These are phyloP conservation scores for Trapa incisa DNA, from an alignment of 345 rosid genomes.

Conservation along the genomic window DNA sequence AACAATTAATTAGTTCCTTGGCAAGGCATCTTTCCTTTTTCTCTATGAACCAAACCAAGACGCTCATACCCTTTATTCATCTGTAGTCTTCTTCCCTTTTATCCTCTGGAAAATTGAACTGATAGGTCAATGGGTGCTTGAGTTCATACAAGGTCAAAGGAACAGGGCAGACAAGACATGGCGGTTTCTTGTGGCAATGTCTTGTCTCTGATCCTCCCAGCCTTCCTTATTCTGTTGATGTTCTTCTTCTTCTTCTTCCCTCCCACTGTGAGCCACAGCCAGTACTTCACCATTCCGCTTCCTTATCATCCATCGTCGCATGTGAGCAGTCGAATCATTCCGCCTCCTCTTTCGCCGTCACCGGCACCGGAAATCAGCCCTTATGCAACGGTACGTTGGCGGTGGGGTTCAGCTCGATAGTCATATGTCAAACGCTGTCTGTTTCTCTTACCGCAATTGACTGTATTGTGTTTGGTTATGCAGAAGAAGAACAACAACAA, in stretches of 20 bases:
- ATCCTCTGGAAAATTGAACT: no score
- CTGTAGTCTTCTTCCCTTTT: no score
- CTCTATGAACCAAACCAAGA: no score
- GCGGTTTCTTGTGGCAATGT: not conserved
- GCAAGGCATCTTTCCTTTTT: not conserved
- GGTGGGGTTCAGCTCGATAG: not conserved
- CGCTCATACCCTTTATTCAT: no score
- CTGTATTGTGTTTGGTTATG: not conserved
- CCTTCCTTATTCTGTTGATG: constrained; percentile 1
- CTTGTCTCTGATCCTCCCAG: not conserved
- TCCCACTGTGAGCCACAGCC: not conserved
- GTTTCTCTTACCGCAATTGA: not conserved
- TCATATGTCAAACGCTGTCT: not conserved
- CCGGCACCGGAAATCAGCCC: not conserved
- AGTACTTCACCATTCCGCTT: not conserved
- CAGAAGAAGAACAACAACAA: constrained; percentile 5
- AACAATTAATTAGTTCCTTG: not conserved
- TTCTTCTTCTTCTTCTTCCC: not conserved
- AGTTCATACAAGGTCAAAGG: no score
- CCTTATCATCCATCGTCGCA: not conserved
- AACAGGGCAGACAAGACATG: not conserved
- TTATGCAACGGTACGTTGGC: not conserved
- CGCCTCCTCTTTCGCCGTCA: not conserved
- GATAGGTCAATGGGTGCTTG: no score
- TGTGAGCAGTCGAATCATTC: not conserved